A percentile compares a stretch with the other conserved stretches of the same genome.
phyloP scores from a whole-genome alignment of 2,329 filamentous ascomycete genomes.

The Ampelomyces quisqualis region DNA sequence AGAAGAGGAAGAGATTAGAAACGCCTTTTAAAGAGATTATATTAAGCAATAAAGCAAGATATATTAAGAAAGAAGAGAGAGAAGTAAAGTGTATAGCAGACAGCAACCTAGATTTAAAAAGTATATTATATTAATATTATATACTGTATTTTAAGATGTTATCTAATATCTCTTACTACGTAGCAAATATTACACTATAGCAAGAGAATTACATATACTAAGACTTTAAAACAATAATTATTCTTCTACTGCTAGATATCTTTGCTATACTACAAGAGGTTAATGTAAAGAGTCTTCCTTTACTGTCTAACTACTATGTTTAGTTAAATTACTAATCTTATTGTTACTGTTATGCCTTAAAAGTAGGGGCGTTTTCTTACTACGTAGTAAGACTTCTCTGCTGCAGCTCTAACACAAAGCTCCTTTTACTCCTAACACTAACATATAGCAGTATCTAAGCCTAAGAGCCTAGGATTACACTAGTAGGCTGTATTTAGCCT shows the following conservation, averaged over 20 bases:
- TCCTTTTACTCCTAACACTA: not conserved
- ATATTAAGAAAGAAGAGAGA: constrained; percentile 21
- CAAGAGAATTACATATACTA: not conserved
- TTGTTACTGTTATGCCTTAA: not conserved
- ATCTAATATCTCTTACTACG: not conserved
- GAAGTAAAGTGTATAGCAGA: constrained; percentile 13
- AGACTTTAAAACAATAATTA: not conserved
- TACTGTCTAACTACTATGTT: not conserved
- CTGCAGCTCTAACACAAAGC: not conserved
- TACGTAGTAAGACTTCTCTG: not conserved
- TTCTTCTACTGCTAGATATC: not conserved
- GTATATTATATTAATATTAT: not conserved
- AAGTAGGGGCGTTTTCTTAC: not conserved
- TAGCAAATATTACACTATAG: not conserved
- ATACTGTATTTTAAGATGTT: not conserved
- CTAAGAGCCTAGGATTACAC: not conserved
- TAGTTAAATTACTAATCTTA: not conserved
- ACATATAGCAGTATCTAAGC: not conserved
- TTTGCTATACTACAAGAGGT: not conserved
- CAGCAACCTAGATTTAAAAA: not conserved
- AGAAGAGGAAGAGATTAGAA: constrained; percentile 21
- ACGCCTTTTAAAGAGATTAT: constrained; percentile 18
- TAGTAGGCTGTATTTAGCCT: not conserved
- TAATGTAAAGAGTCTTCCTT: not conserved
- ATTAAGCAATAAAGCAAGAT: constrained; percentile 20